Evolutionary conservation across 31 red algal genomes (phyloP).

Genomic region (Porphyra umbilicalis): DNA sequence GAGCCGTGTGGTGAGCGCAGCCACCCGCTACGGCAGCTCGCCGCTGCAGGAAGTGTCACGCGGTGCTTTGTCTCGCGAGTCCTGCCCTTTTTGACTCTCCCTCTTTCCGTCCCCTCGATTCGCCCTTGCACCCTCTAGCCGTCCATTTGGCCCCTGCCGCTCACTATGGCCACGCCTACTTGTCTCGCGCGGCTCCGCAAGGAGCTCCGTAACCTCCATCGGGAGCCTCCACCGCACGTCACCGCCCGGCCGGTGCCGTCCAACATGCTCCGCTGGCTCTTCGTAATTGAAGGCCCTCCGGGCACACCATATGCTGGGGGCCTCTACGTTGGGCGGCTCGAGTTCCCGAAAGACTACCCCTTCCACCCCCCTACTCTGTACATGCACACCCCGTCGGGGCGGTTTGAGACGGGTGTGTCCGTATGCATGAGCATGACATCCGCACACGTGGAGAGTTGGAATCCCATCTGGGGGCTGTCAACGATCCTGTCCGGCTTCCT

Average conservation of each 20-base stretch:
- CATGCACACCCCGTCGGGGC: slow-evolving; percentile 86
- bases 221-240: slow-evolving; percentile 88
- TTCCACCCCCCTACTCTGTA: slow-evolving; percentile 96
- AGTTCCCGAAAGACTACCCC: slow-evolving; percentile 88
- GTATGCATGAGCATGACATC: slow-evolving; percentile 90
- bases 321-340: slow-evolving; percentile 79
- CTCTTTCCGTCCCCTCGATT: background rate
- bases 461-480: slow-evolving; percentile 66
- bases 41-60: too few species aligned
- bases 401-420: slow-evolving; percentile 74
- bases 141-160: background rate
- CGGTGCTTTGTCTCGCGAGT: too few species aligned
- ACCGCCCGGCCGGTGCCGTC: slow-evolving; percentile 74
- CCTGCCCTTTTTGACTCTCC: background rate
- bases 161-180: background rate
- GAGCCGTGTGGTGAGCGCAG: too few species aligned
- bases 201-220: slow-evolving; percentile 72
- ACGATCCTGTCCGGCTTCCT: slow-evolving; percentile 80
- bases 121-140: too few species aligned
- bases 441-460: slow-evolving; percentile 94
- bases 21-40: too few species aligned
- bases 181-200: slow-evolving; percentile 40
- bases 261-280: slow-evolving; percentile 92
- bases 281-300: slow-evolving; percentile 70
- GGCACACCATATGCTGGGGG: slow-evolving; percentile 81